Base-by-base conservation (phyloP, 164 flowering plant genomes). In the Brasenia schreberi region DNA sequence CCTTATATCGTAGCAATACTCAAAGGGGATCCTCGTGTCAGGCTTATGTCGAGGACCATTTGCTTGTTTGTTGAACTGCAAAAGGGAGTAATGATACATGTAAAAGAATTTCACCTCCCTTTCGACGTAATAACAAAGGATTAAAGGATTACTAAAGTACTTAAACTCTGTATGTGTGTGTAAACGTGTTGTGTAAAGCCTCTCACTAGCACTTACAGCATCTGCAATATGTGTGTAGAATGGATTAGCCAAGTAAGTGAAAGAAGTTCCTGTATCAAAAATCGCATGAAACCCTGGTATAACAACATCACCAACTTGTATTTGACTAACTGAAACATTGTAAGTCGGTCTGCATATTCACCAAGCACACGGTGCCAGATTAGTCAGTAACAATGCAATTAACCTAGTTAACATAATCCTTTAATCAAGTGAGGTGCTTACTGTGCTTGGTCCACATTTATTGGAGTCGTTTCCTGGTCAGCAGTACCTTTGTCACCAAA, bases 221-320 rank as follows among this genome's bases (percentile, higher is more conserved):
- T 88, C 76, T 62, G 88, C 5, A 42, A 95, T 68, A 62, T 17
- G 67, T 5, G 85, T 72, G 70, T 92, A 95, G 64, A 88, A 85
- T 43, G 99, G 97, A 67, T 95, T 90, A 60, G 73, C 82, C 68
- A 95, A 76, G 75, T 80, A 84, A 42, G 99, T 88, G 73, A 88
- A 90, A 5, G 99, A 92, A 70, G 99, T 84, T 18, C 99, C 97
- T 19, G 97, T 75, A 78, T 92, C 96, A 70, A 92, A 80, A 61
- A 90, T 75, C 60, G 96, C 96, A 76, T 43, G 62, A 62, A 92
- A 78, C 56, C 67, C 73, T 58, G 80, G 45, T 76, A 71, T 66
- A 49, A 44, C 66, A 43, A 64, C 80, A 39, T 60, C 69, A 19
- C 82, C 96, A 67, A 92, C 88, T 23, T 0, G 75, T 11, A 85